Conservation (phyloP, 139 green algal genomes). For the Ulvella scutata region DNA sequence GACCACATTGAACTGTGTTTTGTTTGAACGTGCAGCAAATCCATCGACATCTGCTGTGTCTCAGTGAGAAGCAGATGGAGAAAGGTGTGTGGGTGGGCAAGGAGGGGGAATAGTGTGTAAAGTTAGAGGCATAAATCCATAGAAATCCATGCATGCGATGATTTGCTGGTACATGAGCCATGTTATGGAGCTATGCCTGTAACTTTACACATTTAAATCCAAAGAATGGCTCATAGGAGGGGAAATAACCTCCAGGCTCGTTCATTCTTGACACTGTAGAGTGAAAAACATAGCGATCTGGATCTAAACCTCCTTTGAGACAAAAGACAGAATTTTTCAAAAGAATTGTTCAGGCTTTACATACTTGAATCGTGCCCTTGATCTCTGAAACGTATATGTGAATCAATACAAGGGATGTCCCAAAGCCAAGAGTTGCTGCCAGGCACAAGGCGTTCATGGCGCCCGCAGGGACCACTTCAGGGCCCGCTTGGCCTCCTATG, state of each 20-base stretch:
- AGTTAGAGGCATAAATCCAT: no score
- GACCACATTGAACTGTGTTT: no score
- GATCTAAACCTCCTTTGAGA: neutral
- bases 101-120: no score
- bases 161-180: no score
- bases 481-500: neutral
- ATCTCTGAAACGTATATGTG: conserved; percentile 82
- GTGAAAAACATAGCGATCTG: neutral
- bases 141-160: no score
- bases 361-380: conserved; percentile 51
- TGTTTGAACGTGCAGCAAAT: no score
- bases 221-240: neutral
- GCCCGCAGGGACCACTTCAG: neutral
- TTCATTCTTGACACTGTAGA: neutral
- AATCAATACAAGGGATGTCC: conserved; percentile 56
- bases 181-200: no score
- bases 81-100: no score
- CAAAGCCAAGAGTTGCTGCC: conserved; percentile 36
- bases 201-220: neutral
- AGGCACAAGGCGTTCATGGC: conserved; percentile 12
- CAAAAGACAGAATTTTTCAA: neutral
- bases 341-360: no score
- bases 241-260: neutral
- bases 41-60: no score
- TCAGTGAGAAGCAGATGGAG: no score